Evolutionary conservation across 2,329 filamentous ascomycete species (phyloP).

Genomic region (Alternaria longipes): DNA sequence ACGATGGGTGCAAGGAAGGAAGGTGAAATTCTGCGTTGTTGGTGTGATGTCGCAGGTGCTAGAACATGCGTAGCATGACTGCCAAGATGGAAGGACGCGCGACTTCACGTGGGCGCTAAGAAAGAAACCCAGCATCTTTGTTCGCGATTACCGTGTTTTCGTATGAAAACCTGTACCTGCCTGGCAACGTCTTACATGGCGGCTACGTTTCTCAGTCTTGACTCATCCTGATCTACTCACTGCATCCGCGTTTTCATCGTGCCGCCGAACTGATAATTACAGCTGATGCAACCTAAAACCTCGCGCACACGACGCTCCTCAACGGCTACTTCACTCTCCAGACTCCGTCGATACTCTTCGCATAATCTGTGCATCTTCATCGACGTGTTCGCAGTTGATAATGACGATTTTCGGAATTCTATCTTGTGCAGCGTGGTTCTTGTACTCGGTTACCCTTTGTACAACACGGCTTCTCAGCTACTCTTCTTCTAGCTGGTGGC

Average conservation of each 20-base stretch:
- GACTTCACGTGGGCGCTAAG: conserved; percentile 17
- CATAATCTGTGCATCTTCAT: background rate
- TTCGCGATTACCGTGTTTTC: conserved; percentile 2
- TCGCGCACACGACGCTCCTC: conserved; percentile 7
- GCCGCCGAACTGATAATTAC: conserved; percentile 21
- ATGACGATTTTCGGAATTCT: background rate
- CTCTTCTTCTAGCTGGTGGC: conserved; percentile 1
- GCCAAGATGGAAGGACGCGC: background rate
- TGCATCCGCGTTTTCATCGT: conserved; percentile 14
- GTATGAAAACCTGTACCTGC: conserved; percentile 16
- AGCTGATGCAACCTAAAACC: conserved; percentile 9
- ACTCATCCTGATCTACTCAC: background rate
- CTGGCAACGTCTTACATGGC: conserved; percentile 5
- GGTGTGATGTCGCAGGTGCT: background rate
- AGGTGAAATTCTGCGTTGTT: background rate
- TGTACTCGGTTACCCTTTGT: background rate
- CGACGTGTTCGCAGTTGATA: background rate
- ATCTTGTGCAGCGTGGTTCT: background rate
- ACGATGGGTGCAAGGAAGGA: background rate
- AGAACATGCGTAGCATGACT: background rate
- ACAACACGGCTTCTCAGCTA: conserved; percentile 5
- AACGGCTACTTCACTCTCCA: conserved; percentile 6
- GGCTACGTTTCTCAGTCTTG: background rate
- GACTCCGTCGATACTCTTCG: conserved; percentile 6
- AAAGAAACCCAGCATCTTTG: background rate